These are phyloP conservation scores for Phytophthora boehmeriae DNA, from an alignment of 352 stramenopile genomes.

Conservation along the genomic window DNA sequence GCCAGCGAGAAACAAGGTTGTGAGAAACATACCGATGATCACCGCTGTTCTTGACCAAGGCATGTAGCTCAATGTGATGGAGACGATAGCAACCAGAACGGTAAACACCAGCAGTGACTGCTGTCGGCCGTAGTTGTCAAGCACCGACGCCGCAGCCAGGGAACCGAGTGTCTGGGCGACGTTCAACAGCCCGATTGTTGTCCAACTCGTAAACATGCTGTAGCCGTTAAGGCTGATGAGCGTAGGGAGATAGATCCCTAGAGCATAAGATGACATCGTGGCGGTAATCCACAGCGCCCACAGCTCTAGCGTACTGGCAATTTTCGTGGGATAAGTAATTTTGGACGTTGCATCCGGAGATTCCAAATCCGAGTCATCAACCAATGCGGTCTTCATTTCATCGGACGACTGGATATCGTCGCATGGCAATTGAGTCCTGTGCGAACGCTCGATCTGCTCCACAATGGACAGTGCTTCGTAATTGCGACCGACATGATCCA, in stretches of 20 bases:
- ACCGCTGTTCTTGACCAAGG: conserved; percentile 27
- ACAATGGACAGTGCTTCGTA: conserved; percentile 32
- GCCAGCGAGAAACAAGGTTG: conserved; percentile 24
- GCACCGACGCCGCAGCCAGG: conserved; percentile 14
- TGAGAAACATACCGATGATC: conserved; percentile 16
- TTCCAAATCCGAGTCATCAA: conserved; percentile 10
- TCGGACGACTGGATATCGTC: not conserved
- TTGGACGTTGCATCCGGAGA: conserved; percentile 9
- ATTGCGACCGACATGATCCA: conserved; percentile 31
- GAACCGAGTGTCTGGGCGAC: conserved; percentile 33
- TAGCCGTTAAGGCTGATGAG: conserved; percentile 39
- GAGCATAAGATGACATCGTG: conserved; percentile 24
- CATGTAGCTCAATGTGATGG: conserved; percentile 27
- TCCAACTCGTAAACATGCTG: conserved; percentile 40
- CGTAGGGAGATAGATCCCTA: conserved; percentile 35
- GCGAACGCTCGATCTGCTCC: conserved; percentile 21
- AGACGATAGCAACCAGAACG: conserved; percentile 6
- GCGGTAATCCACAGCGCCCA: conserved; percentile 28
- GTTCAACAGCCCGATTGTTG: conserved; percentile 20
- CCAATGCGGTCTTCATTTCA: conserved; percentile 2
- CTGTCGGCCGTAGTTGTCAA: conserved; percentile 22
- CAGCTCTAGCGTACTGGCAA: conserved; percentile 2
- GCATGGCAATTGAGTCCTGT: not conserved
- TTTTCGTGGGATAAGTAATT: not conserved
- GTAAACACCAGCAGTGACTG: conserved; percentile 24